Evolutionary conservation across 2,329 filamentous ascomycete species (phyloP), one percentile per base, ranked within the genome.

Genomic region (Trichoderma gracile): DNA sequence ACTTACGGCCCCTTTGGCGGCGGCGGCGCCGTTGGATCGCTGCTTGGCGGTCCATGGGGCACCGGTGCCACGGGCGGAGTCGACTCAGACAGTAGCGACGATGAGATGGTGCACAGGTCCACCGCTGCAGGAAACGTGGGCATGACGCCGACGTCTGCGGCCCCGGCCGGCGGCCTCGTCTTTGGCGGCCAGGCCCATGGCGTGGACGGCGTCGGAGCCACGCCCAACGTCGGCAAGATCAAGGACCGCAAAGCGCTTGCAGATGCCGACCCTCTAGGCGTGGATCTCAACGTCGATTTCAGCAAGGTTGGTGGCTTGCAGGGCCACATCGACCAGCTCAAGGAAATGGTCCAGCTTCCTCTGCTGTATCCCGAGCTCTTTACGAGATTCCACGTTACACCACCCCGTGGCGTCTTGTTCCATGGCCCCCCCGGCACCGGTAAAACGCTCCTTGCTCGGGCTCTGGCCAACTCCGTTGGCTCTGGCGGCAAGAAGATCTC

Each of bases 321-420:
- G 74, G 89, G 92, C 42, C 94, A 98, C 74, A 97, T 99, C 73
- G 93, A 97, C 74, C 92, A 97, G 76, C 83, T 99, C 67, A 98
- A 99, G 77, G 95, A 99, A 78, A 99, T 99, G 95, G 94, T 99
- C 19, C 91, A 94, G 69, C 84, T 99, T 66, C 95, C 95, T 2
- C 80, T 99, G 21, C 84, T 98, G 6, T 99, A 99, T 73, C 95
- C 95, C 0, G 95, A 99, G 76, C 87, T 98, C 47, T 99, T 98
- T 76, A 84, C 89, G 68, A 89, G 88, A 67, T 96, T 98, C 76
- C 89, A 96, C 69, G 92, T 98, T 66, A 97, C 93, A 1, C 95
- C 95, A 12, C 95, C 95, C 14, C 87, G 96, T 60, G 95, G 95
- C 75, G 96, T 99, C 2, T 78, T 99, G 66, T 99, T 99, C 77